These are phyloP conservation scores for Dactylellina leptospora DNA, from an alignment of 2,329 filamentous ascomycete genomes.

Conservation along the genomic window DNA sequence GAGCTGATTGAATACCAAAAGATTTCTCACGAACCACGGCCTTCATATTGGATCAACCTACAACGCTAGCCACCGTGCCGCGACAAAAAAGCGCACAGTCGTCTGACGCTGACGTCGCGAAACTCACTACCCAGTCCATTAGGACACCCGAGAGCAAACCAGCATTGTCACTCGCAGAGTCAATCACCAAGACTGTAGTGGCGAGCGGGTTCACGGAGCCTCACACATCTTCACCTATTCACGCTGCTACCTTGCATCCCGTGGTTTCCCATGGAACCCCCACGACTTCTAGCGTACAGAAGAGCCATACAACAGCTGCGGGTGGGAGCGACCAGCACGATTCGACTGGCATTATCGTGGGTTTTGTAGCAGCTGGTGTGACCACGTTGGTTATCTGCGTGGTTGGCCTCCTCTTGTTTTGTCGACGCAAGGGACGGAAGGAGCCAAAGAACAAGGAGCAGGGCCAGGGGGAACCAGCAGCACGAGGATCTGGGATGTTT, in stretches of 20 bases:
- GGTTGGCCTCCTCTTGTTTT: conserved; percentile 43
- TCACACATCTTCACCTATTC: background rate
- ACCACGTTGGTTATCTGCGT: conserved; percentile 35
- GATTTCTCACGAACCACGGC: background rate
- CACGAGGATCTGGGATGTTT: conserved; percentile 16
- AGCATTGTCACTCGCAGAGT: conserved; percentile 3
- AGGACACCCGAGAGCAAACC: conserved; percentile 37
- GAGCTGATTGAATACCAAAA: no score
- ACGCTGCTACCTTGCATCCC: conserved; percentile 1
- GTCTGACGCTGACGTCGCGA: background rate
- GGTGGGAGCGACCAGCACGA: background rate
- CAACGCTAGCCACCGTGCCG: conserved; percentile 30
- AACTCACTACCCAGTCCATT: background rate
- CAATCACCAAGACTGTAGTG: background rate
- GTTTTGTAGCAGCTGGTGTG: conserved; percentile 31
- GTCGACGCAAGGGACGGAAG: conserved; percentile 27
- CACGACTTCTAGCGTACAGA: conserved; percentile 13
- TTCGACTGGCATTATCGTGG: conserved; percentile 33
- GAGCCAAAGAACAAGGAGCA: background rate
- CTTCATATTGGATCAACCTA: background rate
- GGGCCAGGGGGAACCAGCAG: conserved; percentile 1
- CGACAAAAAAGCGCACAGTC: conserved; percentile 9
- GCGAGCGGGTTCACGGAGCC: conserved; percentile 5
- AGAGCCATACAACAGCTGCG: conserved; percentile 1
- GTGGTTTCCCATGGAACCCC: conserved; percentile 2